Percentiles rank a stretch among this genome's conserved stretches.
Conservation (phyloP, 2,329 filamentous ascomycete genomes). For the Penicillium janthinellum region DNA sequence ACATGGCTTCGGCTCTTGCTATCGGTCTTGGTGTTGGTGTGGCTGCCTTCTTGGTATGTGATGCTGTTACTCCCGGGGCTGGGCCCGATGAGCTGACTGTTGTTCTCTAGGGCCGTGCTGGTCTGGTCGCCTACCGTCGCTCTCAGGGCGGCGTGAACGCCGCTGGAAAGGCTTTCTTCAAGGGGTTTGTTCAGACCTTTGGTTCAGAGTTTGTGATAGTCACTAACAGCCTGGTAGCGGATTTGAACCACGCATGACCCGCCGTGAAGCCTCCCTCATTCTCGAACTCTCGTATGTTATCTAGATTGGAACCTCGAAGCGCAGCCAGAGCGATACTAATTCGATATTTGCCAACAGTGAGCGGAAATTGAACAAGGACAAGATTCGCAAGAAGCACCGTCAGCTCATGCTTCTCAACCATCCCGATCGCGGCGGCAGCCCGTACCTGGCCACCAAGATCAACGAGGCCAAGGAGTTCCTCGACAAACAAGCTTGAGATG, state of each 20-base stretch:
- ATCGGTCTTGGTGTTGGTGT: constrained; percentile 51
- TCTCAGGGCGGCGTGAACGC: constrained; percentile 70
- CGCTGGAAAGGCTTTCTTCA: constrained; percentile 91
- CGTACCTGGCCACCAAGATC: constrained; percentile 94
- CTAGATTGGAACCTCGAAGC: neutral
- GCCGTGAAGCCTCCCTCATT: constrained; percentile 86
- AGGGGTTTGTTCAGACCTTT: constrained; percentile 57
- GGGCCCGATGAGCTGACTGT: constrained; percentile 14
- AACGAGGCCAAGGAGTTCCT: constrained; percentile 98
- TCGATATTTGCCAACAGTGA: constrained; percentile 60
- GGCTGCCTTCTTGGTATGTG: constrained; percentile 77
- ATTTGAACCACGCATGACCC: constrained; percentile 95
- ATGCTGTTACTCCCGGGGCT: neutral
- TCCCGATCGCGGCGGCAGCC: constrained; percentile 89
- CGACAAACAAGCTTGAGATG: constrained; percentile 64
- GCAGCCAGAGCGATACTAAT: constrained; percentile 11
- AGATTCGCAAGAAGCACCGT: constrained; percentile 92
- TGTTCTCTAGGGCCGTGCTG: constrained; percentile 75
- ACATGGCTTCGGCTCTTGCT: constrained; percentile 48
- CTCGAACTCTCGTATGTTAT: constrained; percentile 77
- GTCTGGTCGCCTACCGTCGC: constrained; percentile 82
- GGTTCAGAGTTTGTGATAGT: constrained; percentile 50
- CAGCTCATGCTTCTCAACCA: constrained; percentile 97
- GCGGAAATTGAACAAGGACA: constrained; percentile 83
- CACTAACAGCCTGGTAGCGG: constrained; percentile 50